Conservation (phyloP, 2,329 filamentous ascomycete species). For the Zelopaecilomyces penicillatus region DNA sequence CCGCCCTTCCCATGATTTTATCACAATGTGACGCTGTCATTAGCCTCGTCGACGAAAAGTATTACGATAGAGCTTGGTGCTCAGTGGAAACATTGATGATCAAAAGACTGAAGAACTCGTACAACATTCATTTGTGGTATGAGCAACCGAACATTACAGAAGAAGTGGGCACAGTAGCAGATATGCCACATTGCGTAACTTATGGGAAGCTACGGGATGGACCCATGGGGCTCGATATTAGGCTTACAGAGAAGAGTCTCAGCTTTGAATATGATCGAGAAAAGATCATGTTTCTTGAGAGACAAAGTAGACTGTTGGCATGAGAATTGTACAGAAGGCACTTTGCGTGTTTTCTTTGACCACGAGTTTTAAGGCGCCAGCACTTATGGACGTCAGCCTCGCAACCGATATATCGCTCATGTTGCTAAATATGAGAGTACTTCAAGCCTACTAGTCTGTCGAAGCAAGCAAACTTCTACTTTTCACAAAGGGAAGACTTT, state of each 20-base stretch:
- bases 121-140: constrained; percentile 26
- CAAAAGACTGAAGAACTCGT: constrained; percentile 22
- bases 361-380: no score
- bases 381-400: no score
- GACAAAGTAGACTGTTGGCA: constrained; percentile 15
- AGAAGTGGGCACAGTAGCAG: not conserved
- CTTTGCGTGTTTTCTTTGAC: no score
- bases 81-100: constrained; percentile 26
- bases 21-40: constrained; percentile 31
- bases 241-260: constrained; percentile 10
- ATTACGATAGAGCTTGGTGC: constrained; percentile 31
- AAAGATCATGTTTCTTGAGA: constrained; percentile 18
- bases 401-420: no score
- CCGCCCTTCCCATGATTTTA: constrained; percentile 27
- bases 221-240: constrained; percentile 4
- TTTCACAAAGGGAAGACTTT: no score
- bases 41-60: constrained; percentile 26
- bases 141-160: constrained; percentile 9
- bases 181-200: not conserved
- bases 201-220: constrained; percentile 3
- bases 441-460: no score
- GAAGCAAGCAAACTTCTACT: no score
- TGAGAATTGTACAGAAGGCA: not conserved
- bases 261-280: constrained; percentile 16
- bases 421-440: no score